Evolutionary conservation across 2,329 filamentous ascomycete genomes (phyloP).

Genomic region (Neofusicoccum parvum): DNA sequence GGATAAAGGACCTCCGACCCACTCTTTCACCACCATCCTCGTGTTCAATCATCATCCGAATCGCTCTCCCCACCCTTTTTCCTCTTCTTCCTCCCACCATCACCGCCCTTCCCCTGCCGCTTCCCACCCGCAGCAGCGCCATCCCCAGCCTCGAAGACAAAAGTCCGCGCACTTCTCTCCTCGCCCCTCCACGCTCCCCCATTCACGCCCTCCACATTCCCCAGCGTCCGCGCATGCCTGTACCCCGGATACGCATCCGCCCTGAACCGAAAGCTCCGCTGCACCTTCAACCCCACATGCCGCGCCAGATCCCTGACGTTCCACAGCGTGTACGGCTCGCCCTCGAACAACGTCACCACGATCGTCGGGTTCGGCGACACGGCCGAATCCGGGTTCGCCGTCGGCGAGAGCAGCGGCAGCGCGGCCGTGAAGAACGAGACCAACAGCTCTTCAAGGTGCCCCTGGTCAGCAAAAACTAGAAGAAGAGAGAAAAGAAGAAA

Average conservation of each 20-base stretch:
- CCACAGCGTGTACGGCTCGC: constrained; percentile 93
- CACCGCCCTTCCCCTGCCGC: constrained; percentile 23
- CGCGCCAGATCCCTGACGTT: constrained; percentile 86
- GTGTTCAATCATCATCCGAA: constrained; percentile 3
- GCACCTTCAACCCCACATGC: constrained; percentile 71
- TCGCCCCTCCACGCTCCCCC: constrained; percentile 54
- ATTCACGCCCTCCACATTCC: constrained; percentile 49
- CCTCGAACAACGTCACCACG: constrained; percentile 87
- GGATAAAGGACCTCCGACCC: neutral
- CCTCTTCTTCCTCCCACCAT: constrained; percentile 22
- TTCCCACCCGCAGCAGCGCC: constrained; percentile 25
- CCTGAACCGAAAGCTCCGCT: constrained; percentile 70
- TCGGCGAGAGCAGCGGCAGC: constrained; percentile 51
- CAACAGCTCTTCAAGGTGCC: constrained; percentile 37
- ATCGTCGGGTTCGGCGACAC: constrained; percentile 60
- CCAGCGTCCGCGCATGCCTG: constrained; percentile 71
- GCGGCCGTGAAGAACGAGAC: constrained; percentile 50
- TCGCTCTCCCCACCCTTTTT: constrained; percentile 23
- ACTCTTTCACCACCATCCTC: neutral
- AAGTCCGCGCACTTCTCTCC: constrained; percentile 49
- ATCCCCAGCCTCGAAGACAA: constrained; percentile 44
- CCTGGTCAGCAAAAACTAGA: neutral
- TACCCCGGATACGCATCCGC: constrained; percentile 72
- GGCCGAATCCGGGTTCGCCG: neutral
- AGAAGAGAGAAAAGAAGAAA: neutral